Conservation (phyloP, 179 eudicot species). For the Beta macrorhiza region DNA sequence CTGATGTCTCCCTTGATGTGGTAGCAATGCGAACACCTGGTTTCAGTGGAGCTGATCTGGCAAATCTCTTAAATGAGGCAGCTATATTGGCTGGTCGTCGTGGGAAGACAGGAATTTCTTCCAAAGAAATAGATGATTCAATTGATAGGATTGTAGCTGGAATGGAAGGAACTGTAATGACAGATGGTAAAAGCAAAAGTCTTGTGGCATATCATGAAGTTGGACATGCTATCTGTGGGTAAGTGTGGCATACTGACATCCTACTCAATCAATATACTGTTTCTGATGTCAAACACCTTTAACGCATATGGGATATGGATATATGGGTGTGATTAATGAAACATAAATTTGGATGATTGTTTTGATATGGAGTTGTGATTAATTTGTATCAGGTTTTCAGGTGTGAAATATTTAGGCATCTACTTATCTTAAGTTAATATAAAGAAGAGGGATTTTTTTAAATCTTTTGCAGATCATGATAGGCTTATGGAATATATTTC, state of each 20-base stretch:
- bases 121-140: constrained; percentile 99
- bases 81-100: constrained; percentile 98
- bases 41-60: constrained; percentile 97
- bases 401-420: background rate
- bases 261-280: background rate
- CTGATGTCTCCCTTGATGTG: constrained; percentile 92
- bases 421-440: background rate
- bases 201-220: constrained; percentile 98
- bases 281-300: background rate
- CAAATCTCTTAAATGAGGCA: constrained; percentile 93
- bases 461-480: background rate
- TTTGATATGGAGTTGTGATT: background rate
- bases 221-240: constrained; percentile 99
- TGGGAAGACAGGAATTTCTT: constrained; percentile 82
- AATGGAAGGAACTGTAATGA: constrained; percentile 99
- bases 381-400: background rate
- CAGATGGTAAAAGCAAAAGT: constrained; percentile 97
- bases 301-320: too few species aligned
- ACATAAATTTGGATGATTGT: background rate
- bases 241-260: constrained; percentile 27
- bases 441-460: background rate
- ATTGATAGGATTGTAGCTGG: constrained; percentile 99
- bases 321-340: too few species aligned
- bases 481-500: background rate
- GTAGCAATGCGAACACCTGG: constrained; percentile 99